Conservation (phyloP, 805 yeast species). For the Cyberlindnera maritima region DNA sequence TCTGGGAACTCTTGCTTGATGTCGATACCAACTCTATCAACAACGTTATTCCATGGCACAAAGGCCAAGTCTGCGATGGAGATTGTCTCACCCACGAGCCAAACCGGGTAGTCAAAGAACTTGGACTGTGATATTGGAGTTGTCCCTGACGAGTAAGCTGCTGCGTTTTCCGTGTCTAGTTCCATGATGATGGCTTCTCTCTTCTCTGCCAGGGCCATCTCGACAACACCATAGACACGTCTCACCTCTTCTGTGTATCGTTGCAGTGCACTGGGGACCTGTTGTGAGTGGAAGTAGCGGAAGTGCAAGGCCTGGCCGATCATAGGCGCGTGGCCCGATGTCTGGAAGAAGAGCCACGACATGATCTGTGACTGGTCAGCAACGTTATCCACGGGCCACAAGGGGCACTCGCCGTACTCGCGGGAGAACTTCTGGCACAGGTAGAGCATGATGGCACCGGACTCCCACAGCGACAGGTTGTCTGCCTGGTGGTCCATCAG, state of each 20-base stretch:
- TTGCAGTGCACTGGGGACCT: constrained; percentile 85
- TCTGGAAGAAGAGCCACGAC: constrained; percentile 91
- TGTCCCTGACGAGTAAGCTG: constrained; percentile 83
- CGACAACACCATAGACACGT: constrained; percentile 89
- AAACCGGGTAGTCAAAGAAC: constrained; percentile 89
- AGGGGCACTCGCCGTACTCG: constrained; percentile 66
- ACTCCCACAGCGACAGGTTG: constrained; percentile 87
- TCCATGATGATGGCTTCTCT: constrained; percentile 90
- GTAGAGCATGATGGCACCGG: constrained; percentile 87
- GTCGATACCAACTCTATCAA: constrained; percentile 87
- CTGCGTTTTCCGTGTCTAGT: constrained; percentile 81
- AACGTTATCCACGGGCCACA: constrained; percentile 71
- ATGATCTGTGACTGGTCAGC: constrained; percentile 81
- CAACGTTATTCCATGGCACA: constrained; percentile 97
- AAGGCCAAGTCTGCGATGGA: constrained; percentile 89
- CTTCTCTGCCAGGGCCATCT: constrained; percentile 91
- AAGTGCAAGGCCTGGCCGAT: constrained; percentile 96
- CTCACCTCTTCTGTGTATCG: constrained; percentile 90
- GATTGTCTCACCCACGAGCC: constrained; percentile 86
- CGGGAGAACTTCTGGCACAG: constrained; percentile 65
- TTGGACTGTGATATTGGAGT: constrained; percentile 82
- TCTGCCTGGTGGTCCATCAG: constrained; percentile 83
- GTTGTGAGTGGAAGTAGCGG: constrained; percentile 82
- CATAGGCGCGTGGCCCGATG: constrained; percentile 98
- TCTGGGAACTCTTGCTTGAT: constrained; percentile 88